Conservation (phyloP, 2,329 filamentous ascomycete species). For the Aspergillus pseudoglaucus region DNA sequence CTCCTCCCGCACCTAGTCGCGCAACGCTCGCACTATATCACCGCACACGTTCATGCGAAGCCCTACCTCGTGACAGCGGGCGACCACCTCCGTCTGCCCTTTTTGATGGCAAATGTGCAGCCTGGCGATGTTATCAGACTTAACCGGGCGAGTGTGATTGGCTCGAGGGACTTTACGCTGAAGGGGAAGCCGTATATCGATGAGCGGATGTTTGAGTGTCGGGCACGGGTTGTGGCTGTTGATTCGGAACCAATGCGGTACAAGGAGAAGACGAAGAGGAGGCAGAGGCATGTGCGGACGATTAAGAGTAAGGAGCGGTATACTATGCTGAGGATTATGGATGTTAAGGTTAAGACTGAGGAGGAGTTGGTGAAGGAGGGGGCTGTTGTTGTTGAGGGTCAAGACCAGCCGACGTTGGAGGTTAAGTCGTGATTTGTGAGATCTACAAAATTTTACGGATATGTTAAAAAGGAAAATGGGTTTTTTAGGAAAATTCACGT, state of each 20-base stretch:
- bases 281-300: slow-evolving; percentile 59
- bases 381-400: slow-evolving; percentile 29
- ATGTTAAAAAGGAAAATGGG: no score
- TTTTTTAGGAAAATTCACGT: not conserved
- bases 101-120: slow-evolving; percentile 66
- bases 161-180: slow-evolving; percentile 84
- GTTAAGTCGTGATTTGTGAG: slow-evolving; percentile 15
- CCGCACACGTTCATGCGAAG: slow-evolving; percentile 42
- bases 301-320: slow-evolving; percentile 87
- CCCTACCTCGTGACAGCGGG: slow-evolving; percentile 53
- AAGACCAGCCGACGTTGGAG: slow-evolving; percentile 17
- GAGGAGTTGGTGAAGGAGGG: slow-evolving; percentile 47
- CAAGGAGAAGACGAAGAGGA: slow-evolving; percentile 76
- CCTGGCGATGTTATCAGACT: slow-evolving; percentile 83
- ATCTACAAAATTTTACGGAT: no score
- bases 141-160: slow-evolving; percentile 75
- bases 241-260: slow-evolving; percentile 73
- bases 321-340: slow-evolving; percentile 77
- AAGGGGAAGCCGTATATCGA: slow-evolving; percentile 78
- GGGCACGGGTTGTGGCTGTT: slow-evolving; percentile 74
- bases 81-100: slow-evolving; percentile 69
- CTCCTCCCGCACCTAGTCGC: slow-evolving; percentile 39
- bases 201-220: slow-evolving; percentile 74
- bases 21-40: slow-evolving; percentile 43
- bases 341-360: slow-evolving; percentile 61